These are phyloP conservation scores for Lotmaria passim DNA, from an alignment of 208 protist genomes.

Conservation along the genomic window DNA sequence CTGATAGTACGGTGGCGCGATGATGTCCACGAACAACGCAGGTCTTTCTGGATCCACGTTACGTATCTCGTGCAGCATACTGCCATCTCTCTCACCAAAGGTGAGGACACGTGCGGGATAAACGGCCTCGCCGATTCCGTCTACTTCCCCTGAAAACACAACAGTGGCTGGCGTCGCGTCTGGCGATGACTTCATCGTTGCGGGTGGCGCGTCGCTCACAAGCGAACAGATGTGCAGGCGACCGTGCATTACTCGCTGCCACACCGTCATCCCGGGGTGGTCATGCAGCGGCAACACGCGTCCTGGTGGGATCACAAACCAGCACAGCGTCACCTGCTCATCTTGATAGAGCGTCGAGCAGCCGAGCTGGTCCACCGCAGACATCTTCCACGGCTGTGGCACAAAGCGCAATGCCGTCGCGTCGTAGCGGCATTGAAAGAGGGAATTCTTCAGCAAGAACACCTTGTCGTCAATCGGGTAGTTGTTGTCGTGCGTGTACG, in stretches of 20 bases:
- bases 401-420: background rate
- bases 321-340: slow-evolving; percentile 51
- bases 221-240: slow-evolving; percentile 57
- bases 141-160: slow-evolving; percentile 25
- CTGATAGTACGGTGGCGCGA: slow-evolving; percentile 67
- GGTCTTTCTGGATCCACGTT: slow-evolving; percentile 52
- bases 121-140: slow-evolving; percentile 10
- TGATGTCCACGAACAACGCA: slow-evolving; percentile 76
- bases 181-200: background rate
- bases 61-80: slow-evolving; percentile 67
- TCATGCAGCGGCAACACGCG: slow-evolving; percentile 68
- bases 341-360: slow-evolving; percentile 71
- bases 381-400: slow-evolving; percentile 38
- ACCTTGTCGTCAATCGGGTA: slow-evolving; percentile 36
- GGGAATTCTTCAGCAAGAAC: slow-evolving; percentile 48
- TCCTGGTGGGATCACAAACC: slow-evolving; percentile 77
- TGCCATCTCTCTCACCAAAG: slow-evolving; percentile 33
- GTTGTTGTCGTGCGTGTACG: slow-evolving; percentile 31
- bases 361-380: slow-evolving; percentile 32
- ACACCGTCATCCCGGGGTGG: slow-evolving; percentile 74
- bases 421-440: slow-evolving; percentile 38
- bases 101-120: slow-evolving; percentile 7
- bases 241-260: slow-evolving; percentile 71
- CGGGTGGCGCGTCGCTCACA: slow-evolving; percentile 1
- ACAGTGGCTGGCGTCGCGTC: slow-evolving; percentile 6